These are phyloP conservation scores for Oryza punctata DNA, from an alignment of 176 grass and related monocot species.

Conservation along the genomic window DNA sequence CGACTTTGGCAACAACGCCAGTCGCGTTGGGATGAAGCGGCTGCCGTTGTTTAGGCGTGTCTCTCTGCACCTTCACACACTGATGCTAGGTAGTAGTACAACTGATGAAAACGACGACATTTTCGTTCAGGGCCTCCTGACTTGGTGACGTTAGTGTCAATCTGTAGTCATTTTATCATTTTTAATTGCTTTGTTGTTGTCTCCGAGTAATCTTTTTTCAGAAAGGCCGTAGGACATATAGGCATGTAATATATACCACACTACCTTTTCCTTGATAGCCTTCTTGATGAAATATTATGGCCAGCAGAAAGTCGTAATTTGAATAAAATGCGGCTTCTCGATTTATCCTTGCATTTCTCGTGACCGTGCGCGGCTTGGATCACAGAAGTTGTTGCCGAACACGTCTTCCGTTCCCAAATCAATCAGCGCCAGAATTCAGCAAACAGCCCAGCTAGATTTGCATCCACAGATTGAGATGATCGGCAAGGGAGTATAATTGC, in stretches of 20 bases:
- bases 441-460: neutral
- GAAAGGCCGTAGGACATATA: no score
- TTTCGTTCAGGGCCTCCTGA: neutral
- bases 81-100: neutral
- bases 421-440: neutral
- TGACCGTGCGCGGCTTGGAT: neutral
- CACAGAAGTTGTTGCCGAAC: neutral
- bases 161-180: no score
- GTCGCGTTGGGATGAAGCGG: constrained; percentile 17
- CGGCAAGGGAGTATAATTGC: neutral
- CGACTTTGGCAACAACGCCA: neutral
- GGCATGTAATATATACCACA: neutral
- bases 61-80: neutral
- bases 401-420: neutral
- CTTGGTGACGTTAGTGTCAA: neutral
- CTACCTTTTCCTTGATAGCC: neutral
- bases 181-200: neutral
- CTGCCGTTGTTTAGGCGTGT: neutral
- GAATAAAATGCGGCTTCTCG: neutral
- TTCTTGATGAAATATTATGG: no score
- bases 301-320: no score
- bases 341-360: neutral
- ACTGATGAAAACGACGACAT: neutral
- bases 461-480: neutral
- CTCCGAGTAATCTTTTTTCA: neutral